Evolutionary conservation across 225 moss, liverwort and hornwort genomes (phyloP), one percentile per base, ranked within the genome.

Genomic region (Physcomitrium patens): DNA sequence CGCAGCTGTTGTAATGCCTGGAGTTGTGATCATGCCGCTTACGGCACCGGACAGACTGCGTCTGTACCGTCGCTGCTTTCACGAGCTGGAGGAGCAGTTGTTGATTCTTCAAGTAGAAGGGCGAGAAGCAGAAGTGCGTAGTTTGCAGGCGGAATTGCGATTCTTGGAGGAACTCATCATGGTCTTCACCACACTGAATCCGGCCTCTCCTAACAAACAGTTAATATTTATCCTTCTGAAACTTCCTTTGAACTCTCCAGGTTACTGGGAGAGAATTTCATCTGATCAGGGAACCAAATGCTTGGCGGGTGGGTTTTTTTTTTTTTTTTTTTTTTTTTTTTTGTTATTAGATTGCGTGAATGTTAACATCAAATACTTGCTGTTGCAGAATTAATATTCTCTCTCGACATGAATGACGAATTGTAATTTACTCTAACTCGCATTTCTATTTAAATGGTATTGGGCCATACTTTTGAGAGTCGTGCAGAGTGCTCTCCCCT

Each of bases 81-180:
- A 88, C 72, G 90, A 90, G 77, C 78, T 90, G 60, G 79, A 88
- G 60, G 85, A 85, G 79, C 81, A 87, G 68, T 48, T 87, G 72
- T 12, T 70, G 69, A 65, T 80, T 58, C 67, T 86, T 62, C 85
- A 85, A 71, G 76, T 54, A 20, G 78, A 81, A 46, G 83, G 81
- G 18, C 73, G 80, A 45, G 81, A 81, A 31, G 17, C 59, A 13
- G 85, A 87, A 18, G 60, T 61, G 50, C 81, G 73, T 15, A 59
- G 10, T 23, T 64, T 90, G 78, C 83, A 84, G 50, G 78, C 73
- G 60, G 90, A 90, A 68, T 53, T 88, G 60, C 79, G 81, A 14
- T 81, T 65, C 70, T 67, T 90, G 81, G 90, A 90, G 79, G 90
- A 90, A 55, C 83, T 90, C 53, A 88, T 90, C 72, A 86, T 90